Conservation (phyloP, 345 rosid genomes). For the Salix viminalis region DNA sequence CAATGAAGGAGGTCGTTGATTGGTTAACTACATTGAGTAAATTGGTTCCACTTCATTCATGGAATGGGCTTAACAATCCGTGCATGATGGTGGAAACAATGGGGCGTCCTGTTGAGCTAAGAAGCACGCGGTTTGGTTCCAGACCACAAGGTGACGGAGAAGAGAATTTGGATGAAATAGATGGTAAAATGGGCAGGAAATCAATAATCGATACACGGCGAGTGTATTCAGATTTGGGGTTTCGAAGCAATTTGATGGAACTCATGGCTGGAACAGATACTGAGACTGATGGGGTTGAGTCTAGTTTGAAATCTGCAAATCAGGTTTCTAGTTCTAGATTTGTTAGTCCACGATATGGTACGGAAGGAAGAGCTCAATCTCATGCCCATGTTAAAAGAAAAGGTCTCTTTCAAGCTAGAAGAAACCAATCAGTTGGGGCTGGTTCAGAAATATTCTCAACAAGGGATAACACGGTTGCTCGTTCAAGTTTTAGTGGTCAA, state of each 20-base stretch:
- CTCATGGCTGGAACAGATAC: conserved; percentile 52
- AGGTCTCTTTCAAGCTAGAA: conserved; percentile 10
- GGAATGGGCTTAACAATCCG: conserved; percentile 92
- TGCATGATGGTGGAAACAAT: conserved; percentile 93
- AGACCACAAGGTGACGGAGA: conserved; percentile 21
- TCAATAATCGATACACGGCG: conserved; percentile 41
- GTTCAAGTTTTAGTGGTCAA: conserved; percentile 17
- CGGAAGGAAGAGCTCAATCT: conserved; percentile 24
- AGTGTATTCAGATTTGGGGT: conserved; percentile 68
- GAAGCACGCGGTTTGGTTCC: conserved; percentile 18
- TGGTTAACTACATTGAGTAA: conserved; percentile 72
- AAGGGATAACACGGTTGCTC: conserved; percentile 15
- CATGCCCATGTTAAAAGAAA: conserved; percentile 12
- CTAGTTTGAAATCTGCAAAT: conserved; percentile 17
- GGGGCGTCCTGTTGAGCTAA: conserved; percentile 65
- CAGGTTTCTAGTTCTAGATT: conserved; percentile 39
- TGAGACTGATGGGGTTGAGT: conserved; percentile 15
- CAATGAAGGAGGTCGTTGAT: conserved; percentile 77
- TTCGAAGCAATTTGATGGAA: conserved; percentile 71
- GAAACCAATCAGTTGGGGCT: conserved; percentile 37
- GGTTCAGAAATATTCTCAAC: conserved; percentile 27
- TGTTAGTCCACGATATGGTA: conserved; percentile 30
- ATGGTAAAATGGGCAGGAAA: conserved; percentile 27
- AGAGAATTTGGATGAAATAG: conserved; percentile 29
- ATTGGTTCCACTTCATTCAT: conserved; percentile 72